phyloP scores from a whole-genome alignment of 129 eudicot genomes.

The Silybum marianum region DNA sequence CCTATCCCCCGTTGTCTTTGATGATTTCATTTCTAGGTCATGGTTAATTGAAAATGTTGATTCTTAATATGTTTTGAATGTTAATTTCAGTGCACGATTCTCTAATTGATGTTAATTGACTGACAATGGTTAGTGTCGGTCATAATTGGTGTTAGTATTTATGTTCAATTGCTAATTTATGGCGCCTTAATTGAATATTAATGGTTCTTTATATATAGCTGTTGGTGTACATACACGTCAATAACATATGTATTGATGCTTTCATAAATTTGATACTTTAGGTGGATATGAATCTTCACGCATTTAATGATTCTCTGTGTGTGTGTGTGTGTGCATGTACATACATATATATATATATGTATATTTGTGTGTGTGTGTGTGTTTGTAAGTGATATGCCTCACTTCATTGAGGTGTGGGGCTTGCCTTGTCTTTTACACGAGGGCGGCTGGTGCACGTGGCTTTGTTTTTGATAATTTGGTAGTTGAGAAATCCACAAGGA shows the following conservation, averaged over 20 bases:
- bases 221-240: background rate
- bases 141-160: background rate
- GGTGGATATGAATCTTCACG: background rate
- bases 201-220: background rate
- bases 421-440: background rate
- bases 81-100: background rate
- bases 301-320: background rate
- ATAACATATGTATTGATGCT: background rate
- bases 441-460: background rate
- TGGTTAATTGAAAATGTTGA: background rate
- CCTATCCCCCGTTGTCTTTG: background rate
- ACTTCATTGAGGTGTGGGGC: background rate
- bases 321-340: background rate
- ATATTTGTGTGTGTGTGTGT: background rate
- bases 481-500: background rate
- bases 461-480: slow-evolving; percentile 1
- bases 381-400: background rate
- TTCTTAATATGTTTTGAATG: background rate
- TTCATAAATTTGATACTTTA: background rate
- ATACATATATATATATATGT: no score
- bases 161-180: background rate
- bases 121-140: background rate
- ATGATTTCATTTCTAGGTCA: background rate
- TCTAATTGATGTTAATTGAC: background rate
- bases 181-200: background rate